phyloP scores from a whole-genome alignment of 1,139 yeast genomes.

The Pichia inconspicua region DNA sequence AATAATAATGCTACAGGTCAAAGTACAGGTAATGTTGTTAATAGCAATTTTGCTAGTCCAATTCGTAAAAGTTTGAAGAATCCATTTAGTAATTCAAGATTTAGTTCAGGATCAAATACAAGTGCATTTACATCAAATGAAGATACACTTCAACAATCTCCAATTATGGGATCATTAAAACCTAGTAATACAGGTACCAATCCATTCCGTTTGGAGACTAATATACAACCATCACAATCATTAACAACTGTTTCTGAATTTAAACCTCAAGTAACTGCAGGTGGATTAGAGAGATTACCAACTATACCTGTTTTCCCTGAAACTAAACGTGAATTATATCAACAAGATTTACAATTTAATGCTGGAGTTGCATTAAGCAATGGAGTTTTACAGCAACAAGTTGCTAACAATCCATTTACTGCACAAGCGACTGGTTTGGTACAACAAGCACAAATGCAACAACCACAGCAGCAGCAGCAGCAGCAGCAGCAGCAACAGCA shows the following conservation, averaged over 20 bases:
- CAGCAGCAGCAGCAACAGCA: constrained; percentile 5
- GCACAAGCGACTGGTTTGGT: constrained; percentile 14
- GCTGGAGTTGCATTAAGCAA: constrained; percentile 23
- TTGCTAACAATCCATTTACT: constrained; percentile 12
- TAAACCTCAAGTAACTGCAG: constrained; percentile 52
- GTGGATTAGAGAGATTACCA: constrained; percentile 56
- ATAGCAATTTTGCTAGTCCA: constrained; percentile 1
- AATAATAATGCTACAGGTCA: neutral
- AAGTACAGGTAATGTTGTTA: neutral
- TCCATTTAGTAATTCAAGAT: constrained; percentile 25
- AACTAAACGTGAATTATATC: constrained; percentile 33
- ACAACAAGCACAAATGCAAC: constrained; percentile 12
- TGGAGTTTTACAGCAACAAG: constrained; percentile 11
- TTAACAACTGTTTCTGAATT: constrained; percentile 15
- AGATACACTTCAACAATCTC: constrained; percentile 7
- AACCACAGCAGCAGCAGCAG: constrained; percentile 12
- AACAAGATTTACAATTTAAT: constrained; percentile 13
- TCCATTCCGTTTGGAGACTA: constrained; percentile 36
- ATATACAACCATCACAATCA: neutral
- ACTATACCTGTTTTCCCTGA: constrained; percentile 62
- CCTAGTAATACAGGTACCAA: constrained; percentile 35
- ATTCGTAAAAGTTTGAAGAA: constrained; percentile 13
- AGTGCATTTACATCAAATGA: constrained; percentile 16
- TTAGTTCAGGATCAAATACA: constrained; percentile 19
- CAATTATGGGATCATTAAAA: constrained; percentile 9